Evolutionary conservation across 371 early-diverging fungal genomes (phyloP), one percentile per base, ranked within the genome.

Genomic region (Mucor racemosus): DNA sequence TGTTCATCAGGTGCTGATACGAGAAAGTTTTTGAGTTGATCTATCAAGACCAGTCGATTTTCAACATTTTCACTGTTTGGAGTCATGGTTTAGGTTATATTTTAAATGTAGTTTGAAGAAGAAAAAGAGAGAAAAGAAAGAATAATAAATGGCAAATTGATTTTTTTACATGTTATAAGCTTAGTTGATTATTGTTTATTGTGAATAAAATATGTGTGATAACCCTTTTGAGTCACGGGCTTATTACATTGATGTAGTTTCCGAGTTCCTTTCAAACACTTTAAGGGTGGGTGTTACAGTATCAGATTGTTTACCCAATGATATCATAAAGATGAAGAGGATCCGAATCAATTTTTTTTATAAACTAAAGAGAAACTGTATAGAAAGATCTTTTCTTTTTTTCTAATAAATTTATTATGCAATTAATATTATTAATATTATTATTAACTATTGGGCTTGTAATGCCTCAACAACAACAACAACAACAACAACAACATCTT

Each of bases 21-120:
- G 50, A 89, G 71, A 67, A 88, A 89, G 14, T 76, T 68, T 73
- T 85, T 84, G 14, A 88, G 75, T 55, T 78, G 72, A 59, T 83
- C 76, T 54, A 87, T 79, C 62, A 76, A 65, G 36, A 75, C 75
- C 55, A 84, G 64, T 53, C 81, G 72, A 35, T 50, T 48, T n/a
- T 63, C 66, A 15, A 70, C 60, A 38, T 81, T 73, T 10, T 75
- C 69, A 35, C 73, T 65, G 6, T 55, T 78, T 36, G 81, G 79
- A 60, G 64, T 41, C 31, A 44, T 46, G 50, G 26, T 58, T 13
- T 62, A 9, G 21, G 50, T 54, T 9, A 65, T 44, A 41, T 57
- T 68, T n/a, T 60, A 38, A 26, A 26, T 26, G 5, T 54, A 59
- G 13, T 19, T 36, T 60, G 9, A 39, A 44, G 42, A 59, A 62